Base-by-base conservation (phyloP, 73 alveolate genomes). In the Halteria grandinella region DNA sequence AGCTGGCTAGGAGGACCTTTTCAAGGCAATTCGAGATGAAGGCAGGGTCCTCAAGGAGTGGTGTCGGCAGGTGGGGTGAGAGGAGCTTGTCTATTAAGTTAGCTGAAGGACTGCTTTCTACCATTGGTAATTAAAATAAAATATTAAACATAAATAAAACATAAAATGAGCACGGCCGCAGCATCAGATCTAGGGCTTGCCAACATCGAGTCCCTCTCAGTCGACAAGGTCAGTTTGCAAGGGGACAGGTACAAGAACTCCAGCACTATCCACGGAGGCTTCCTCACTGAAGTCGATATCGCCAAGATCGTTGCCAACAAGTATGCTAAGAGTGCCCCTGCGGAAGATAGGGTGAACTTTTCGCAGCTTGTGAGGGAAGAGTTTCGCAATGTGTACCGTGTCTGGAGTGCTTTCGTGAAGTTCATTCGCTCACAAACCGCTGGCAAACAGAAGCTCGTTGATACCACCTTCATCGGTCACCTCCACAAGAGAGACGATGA, bases 341-440 rank as follows among this genome's bases (percentile, higher is more conserved):
- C 24, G 27, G 23, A 28, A 11, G 29, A 21, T 37, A 33, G 43
- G 24, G 17, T 14, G 29, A 59, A 60, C 43, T 40, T 40, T 41
- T 40, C 21, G 27, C 60, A 60, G 12, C 6, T 60, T 2, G 21
- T 3, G n/a, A 60, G 59, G 29, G 58, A 60, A 8, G 77, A 60
- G 27, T 60, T 60, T 21, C n/a, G 77, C 15, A 60, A 60, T 40
- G 5, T 40, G 1, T 60, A 36, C 41, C 37, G 58, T 21, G 59
- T 60, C 2, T 60, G 77, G 77, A 21, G 49, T 60, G 77, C 53
- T 2, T 60, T 60, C 43, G 77, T 60, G 4, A 60, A 60, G 29
- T 60, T 60, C 51, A 40, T 60, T 20, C 37, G 51, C 47, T 24
- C 49, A 40, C 23, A 60, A 23, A 36, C 43, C 11, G 34, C 37